Conservation (phyloP, 768 basidiomycete species). For the Amanita rubescens region DNA sequence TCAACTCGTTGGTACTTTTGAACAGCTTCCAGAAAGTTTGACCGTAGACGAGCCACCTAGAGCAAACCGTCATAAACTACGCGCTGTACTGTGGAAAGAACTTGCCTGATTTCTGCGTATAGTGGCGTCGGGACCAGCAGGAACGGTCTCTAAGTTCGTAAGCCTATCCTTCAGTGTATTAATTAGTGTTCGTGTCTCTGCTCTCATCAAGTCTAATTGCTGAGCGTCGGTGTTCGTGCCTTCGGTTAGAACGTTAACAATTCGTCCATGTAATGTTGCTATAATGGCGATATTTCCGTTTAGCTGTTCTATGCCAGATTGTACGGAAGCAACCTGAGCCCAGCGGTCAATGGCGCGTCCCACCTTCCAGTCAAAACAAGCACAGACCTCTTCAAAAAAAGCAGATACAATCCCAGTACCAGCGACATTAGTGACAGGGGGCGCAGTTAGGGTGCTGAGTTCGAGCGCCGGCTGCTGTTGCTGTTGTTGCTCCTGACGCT, state of each 20-base stretch:
- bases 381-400: slow-evolving; percentile 31
- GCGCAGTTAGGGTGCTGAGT: slow-evolving; percentile 20
- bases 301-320: slow-evolving; percentile 32
- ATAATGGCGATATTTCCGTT: slow-evolving; percentile 32
- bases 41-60: slow-evolving; percentile 54
- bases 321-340: slow-evolving; percentile 32
- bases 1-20: slow-evolving; percentile 76
- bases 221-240: slow-evolving; percentile 19
- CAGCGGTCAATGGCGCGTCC: not conserved
- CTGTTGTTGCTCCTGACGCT: slow-evolving; percentile 16
- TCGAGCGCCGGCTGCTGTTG: slow-evolving; percentile 21
- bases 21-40: slow-evolving; percentile 68
- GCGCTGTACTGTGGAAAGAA: not conserved
- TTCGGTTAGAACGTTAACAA: slow-evolving; percentile 29
- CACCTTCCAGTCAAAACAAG: not conserved
- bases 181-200: slow-evolving; percentile 52
- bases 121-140: slow-evolving; percentile 24
- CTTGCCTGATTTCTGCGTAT: slow-evolving; percentile 33
- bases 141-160: slow-evolving; percentile 38
- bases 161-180: slow-evolving; percentile 53
- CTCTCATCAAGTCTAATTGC: slow-evolving; percentile 49
- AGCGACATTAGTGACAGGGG: slow-evolving; percentile 12
- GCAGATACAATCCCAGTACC: slow-evolving; percentile 15
- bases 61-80: not conserved
- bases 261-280: slow-evolving; percentile 28